Conservation (phyloP, 2,329 filamentous ascomycete species). For the Penicillium sp. region DNA sequence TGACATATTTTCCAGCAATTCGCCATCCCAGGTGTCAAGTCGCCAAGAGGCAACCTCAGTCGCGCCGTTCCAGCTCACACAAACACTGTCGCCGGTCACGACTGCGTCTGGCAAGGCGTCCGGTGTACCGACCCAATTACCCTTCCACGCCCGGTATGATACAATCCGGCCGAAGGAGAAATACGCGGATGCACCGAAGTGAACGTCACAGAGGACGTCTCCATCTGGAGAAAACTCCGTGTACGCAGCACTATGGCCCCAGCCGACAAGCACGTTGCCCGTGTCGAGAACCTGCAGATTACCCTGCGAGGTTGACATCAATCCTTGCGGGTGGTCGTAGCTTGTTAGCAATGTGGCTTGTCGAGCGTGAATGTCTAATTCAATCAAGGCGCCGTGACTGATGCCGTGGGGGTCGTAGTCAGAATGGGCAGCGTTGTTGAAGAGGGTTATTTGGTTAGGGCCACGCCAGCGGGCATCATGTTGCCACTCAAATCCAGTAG, state of each 20-base stretch:
- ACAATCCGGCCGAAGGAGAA: slow-evolving; percentile 51
- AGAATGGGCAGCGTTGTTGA: slow-evolving; percentile 31
- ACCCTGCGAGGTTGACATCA: slow-evolving; percentile 25
- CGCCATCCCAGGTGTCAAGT: slow-evolving; percentile 24
- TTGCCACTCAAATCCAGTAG: slow-evolving; percentile 32
- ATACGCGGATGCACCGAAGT: slow-evolving; percentile 49
- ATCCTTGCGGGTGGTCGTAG: slow-evolving; percentile 22
- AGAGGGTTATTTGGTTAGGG: slow-evolving; percentile 25
- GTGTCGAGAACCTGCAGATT: slow-evolving; percentile 26
- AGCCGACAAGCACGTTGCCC: slow-evolving; percentile 54
- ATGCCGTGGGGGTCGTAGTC: slow-evolving; percentile 13
- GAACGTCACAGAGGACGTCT: slow-evolving; percentile 28
- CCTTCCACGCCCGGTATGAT: slow-evolving; percentile 60
- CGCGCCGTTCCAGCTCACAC: slow-evolving; percentile 42
- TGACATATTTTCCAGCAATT: slow-evolving; percentile 15
- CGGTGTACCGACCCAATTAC: slow-evolving; percentile 55
- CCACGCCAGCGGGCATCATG: slow-evolving; percentile 35
- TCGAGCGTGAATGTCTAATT: slow-evolving; percentile 15
- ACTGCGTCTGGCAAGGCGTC: slow-evolving; percentile 36
- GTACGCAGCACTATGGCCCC: slow-evolving; percentile 54
- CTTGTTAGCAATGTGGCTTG: slow-evolving; percentile 13
- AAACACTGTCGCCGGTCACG: slow-evolving; percentile 19
- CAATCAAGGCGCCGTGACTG: slow-evolving; percentile 22
- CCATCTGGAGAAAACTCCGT: slow-evolving; percentile 47
- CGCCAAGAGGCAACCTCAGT: slow-evolving; percentile 37